A percentile compares a stretch with the other conserved stretches of the same genome.
Conservation (phyloP, 768 basidiomycete genomes). For the Xanthoconium purpureum region DNA sequence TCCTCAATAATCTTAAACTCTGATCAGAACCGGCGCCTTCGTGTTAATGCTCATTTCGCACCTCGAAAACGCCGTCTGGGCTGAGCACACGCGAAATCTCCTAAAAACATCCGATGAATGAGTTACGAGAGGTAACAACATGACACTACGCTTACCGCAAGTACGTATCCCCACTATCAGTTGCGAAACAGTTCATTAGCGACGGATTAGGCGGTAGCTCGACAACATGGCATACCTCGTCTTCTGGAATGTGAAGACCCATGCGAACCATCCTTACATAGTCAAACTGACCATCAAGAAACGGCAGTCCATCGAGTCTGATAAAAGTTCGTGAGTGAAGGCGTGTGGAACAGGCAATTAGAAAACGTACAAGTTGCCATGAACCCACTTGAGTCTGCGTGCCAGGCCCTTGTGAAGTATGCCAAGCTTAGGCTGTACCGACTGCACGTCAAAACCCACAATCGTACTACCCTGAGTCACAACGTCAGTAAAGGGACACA, state of each 20-base stretch:
- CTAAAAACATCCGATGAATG: slow-evolving; percentile 35
- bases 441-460: slow-evolving; percentile 56
- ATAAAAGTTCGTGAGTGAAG: slow-evolving; percentile 5
- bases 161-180: slow-evolving; percentile 57
- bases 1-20: slow-evolving; percentile 65
- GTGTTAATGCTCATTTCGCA: slow-evolving; percentile 26
- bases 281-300: slow-evolving; percentile 55
- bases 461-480: slow-evolving; percentile 46
- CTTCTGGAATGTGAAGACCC: slow-evolving; percentile 68
- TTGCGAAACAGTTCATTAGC: slow-evolving; percentile 18
- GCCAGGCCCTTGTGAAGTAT: slow-evolving; percentile 41
- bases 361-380: slow-evolving; percentile 58
- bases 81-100: slow-evolving; percentile 67
- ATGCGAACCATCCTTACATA: slow-evolving; percentile 63
- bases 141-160: slow-evolving; percentile 46
- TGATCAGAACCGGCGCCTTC: slow-evolving; percentile 1
- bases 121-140: slow-evolving; percentile 13
- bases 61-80: slow-evolving; percentile 63
- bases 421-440: slow-evolving; percentile 49
- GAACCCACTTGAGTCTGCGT: slow-evolving; percentile 59
- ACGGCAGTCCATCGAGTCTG: slow-evolving; percentile 66
- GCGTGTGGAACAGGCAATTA: neutral
- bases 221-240: slow-evolving; percentile 42
- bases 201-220: neutral
- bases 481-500: neutral